Conservation (phyloP, 345 rosid species). For the Eutrema yunnanense region DNA sequence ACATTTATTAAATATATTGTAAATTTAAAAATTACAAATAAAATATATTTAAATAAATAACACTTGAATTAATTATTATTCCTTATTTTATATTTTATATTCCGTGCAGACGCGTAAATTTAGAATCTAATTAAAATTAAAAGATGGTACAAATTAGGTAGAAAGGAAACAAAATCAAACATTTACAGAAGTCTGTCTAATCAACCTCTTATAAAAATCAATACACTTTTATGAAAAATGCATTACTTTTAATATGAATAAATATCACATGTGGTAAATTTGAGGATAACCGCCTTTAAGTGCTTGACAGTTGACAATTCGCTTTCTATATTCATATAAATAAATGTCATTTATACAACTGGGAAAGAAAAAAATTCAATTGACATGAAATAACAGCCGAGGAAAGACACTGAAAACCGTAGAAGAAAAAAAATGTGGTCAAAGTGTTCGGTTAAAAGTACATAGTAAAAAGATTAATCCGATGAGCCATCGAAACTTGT, state of each 20-base stretch:
- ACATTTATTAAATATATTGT: no score
- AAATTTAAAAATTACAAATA: no score
- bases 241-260: neutral
- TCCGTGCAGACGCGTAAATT: no score
- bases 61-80: no score
- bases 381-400: constrained; percentile 10
- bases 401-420: constrained; percentile 22
- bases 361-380: neutral
- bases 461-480: constrained; percentile 25
- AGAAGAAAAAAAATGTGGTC: constrained; percentile 13
- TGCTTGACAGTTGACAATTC: constrained; percentile 3
- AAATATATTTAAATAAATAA: no score
- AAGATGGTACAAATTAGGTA: neutral
- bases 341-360: neutral
- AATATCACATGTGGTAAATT: neutral
- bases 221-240: neutral
- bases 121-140: neutral
- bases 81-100: no score
- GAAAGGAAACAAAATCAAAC: neutral
- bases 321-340: neutral
- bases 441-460: constrained; percentile 22
- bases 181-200: neutral
- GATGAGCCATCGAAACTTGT: constrained; percentile 23
- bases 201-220: neutral
- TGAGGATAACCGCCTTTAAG: neutral